These are phyloP conservation scores for Sordariomycetes sp. DNA, from an alignment of 2,329 filamentous ascomycete genomes.

Conservation along the genomic window DNA sequence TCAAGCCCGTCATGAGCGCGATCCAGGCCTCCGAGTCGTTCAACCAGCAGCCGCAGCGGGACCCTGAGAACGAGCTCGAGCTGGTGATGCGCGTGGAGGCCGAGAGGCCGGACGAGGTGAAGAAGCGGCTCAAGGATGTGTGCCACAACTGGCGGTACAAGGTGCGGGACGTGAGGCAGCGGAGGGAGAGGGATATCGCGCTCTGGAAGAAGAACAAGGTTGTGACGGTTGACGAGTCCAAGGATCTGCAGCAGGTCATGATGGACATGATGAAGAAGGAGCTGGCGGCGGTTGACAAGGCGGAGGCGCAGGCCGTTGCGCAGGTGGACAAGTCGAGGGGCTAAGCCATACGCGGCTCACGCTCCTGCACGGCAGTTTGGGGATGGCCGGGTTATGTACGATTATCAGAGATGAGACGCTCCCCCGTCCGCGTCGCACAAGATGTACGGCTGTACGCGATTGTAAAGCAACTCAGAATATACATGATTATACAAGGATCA, in stretches of 20 bases:
- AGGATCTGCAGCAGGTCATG: constrained; percentile 30
- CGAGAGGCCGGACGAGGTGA: constrained; percentile 33
- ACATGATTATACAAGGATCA: constrained; percentile 1
- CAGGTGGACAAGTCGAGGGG: constrained; percentile 18
- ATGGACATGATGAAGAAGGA: constrained; percentile 38
- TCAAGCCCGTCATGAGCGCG: constrained; percentile 42
- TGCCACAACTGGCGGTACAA: constrained; percentile 37
- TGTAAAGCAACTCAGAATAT: not conserved
- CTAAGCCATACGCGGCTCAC: not conserved
- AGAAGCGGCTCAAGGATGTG: constrained; percentile 26
- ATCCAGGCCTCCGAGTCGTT: constrained; percentile 37
- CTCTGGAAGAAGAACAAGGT: constrained; percentile 30
- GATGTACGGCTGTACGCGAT: not conserved
- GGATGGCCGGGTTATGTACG: not conserved
- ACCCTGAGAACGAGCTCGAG: constrained; percentile 45
- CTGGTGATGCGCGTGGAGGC: constrained; percentile 39
- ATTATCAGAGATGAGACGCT: not conserved
- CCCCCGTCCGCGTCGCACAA: not conserved
- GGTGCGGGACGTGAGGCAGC: constrained; percentile 31
- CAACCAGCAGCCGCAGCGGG: constrained; percentile 47
- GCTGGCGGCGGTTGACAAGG: constrained; percentile 33
- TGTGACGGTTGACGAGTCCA: constrained; percentile 32
- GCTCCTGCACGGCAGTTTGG: not conserved
- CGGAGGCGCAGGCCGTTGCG: constrained; percentile 34
- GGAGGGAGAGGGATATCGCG: constrained; percentile 33